Conservation (phyloP, 495 filamentous ascomycete genomes). For the Penicillium chermesinum region DNA sequence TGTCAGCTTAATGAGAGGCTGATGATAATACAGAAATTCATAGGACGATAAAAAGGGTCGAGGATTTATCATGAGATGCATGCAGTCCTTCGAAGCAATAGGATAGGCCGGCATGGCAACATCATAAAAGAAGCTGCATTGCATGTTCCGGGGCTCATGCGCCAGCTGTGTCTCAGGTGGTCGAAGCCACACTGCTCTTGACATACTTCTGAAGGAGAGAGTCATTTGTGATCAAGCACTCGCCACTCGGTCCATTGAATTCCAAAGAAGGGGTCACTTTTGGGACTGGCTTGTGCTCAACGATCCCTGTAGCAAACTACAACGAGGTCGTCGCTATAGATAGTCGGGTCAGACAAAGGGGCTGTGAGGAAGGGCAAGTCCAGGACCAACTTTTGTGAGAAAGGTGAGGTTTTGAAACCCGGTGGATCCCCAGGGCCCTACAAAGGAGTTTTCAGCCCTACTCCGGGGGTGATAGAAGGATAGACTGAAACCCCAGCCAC, state of each 20-base stretch:
- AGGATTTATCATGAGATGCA: background rate
- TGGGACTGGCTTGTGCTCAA: no score
- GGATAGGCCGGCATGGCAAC: background rate
- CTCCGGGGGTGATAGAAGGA: slow-evolving; percentile 11
- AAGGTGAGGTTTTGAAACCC: slow-evolving; percentile 5
- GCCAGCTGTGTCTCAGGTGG: background rate
- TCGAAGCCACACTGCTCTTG: background rate
- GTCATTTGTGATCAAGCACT: no score
- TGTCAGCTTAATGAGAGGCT: no score
- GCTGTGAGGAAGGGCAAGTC: background rate
- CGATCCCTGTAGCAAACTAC: no score
- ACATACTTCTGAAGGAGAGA: no score
- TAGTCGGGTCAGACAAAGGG: background rate
- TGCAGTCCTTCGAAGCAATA: background rate
- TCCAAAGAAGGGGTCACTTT: no score
- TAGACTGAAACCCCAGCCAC: slow-evolving; percentile 15
- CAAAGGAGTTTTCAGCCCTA: slow-evolving; percentile 14
- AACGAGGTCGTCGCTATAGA: no score
- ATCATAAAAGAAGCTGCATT: background rate
- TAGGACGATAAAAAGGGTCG: background rate
- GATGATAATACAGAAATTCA: no score
- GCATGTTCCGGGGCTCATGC: no score
- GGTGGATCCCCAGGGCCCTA: background rate
- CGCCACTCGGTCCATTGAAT: no score
- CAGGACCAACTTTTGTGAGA: background rate